These are phyloP conservation scores for Rostrohypoxylon terebratum DNA, from an alignment of 495 filamentous ascomycete genomes.

Conservation along the genomic window DNA sequence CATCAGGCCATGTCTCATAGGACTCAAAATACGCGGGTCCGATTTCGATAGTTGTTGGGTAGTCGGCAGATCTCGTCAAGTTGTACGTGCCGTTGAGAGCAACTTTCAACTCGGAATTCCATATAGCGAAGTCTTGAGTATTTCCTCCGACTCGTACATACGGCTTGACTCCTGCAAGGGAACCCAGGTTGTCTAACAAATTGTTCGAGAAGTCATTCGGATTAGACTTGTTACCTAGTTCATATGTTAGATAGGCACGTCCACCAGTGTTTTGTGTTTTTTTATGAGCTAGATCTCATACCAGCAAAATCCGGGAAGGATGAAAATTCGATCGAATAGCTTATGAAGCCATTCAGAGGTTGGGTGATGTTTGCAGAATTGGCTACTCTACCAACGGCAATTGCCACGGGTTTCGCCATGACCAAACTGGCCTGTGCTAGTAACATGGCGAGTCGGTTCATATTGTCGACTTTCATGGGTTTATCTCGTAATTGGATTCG, in stretches of 20 bases:
- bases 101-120: conserved; percentile 64
- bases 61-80: conserved; percentile 64
- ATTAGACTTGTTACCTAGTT: conserved; percentile 57
- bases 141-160: conserved; percentile 71
- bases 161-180: conserved; percentile 63
- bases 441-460: conserved; percentile 32
- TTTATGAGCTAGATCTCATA: conserved; percentile 23
- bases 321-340: conserved; percentile 70
- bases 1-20: conserved; percentile 67
- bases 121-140: conserved; percentile 72
- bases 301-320: conserved; percentile 73
- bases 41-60: conserved; percentile 70
- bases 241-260: background rate
- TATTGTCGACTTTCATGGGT: conserved; percentile 2
- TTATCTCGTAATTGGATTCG: background rate
- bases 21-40: conserved; percentile 75
- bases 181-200: conserved; percentile 64
- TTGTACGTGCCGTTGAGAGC: conserved; percentile 67
- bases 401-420: conserved; percentile 33
- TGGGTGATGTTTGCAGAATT: conserved; percentile 50
- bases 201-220: conserved; percentile 71
- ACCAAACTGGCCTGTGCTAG: conserved; percentile 28
- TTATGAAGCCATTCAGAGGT: conserved; percentile 66
- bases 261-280: background rate
- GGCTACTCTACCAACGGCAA: conserved; percentile 12